Evolutionary conservation across 2,329 filamentous ascomycete species (phyloP), one percentile per base, ranked within the genome.

Genomic region (Lomentospora prolificans): DNA sequence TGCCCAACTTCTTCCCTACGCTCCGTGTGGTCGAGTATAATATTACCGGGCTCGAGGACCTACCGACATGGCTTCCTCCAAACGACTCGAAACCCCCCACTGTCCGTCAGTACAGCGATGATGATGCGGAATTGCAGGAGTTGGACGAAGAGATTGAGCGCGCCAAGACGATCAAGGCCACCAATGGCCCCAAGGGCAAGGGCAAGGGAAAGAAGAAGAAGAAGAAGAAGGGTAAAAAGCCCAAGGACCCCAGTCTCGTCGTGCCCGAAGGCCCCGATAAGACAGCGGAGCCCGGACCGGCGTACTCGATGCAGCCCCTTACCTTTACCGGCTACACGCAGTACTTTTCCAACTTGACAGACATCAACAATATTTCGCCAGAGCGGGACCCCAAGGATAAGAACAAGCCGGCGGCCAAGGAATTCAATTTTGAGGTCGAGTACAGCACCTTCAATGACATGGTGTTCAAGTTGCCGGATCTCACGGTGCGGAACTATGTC

Each of bases 21-120:
- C 70, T 96, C 30, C 82, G 91, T n/a, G 79, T 99, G n/a, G 76
- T 92, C 60, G 89, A 96, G 65, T 99, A 97, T 75, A 97, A 99
- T 67, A 89, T 89, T 55, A 88, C 77, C 0, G 89, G 90, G 0
- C 67, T 96, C 3, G 86, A 90, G 60, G 64, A 81, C 54, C 62
- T 67, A 0, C 64, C 71, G 1, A 69, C 75, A 1, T 82, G 80
- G 79, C 36, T 55, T 7, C 55, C 60, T 19, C 36, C 58, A 4
- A 44, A 58, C 14, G 30, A 57, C 2, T 27, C 57, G 3, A 58
- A 52, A 22, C 22, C 25, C 25, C 56, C 57, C 22, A 41, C 54
- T 24, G 33, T 58, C 22, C n/a, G 62, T 33, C 57, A 56, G n/a
- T 57, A 54, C 57, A 41, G 28, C 22, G 62, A 67, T 57, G 51